phyloP scores from a whole-genome alignment of 495 filamentous ascomycete genomes.

The Chlorociboria aeruginascens region DNA sequence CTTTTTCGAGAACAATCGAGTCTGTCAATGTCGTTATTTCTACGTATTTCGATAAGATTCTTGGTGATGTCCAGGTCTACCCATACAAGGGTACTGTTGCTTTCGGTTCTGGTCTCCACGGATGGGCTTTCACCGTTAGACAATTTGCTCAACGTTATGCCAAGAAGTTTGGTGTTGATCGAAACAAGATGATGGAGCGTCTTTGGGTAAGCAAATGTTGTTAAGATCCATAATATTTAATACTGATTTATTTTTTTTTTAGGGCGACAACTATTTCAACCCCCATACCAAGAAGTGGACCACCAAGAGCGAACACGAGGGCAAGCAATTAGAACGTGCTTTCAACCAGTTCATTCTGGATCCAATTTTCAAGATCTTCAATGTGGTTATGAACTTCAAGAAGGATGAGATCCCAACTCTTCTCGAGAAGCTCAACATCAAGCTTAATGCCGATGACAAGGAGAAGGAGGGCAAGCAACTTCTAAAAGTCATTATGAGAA shows the following conservation, averaged over 20 bases:
- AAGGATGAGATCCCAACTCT: constrained; percentile 80
- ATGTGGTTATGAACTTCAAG: constrained; percentile 94
- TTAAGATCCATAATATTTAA: background rate
- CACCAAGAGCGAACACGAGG: constrained; percentile 66
- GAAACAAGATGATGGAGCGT: constrained; percentile 99
- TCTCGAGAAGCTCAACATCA: constrained; percentile 84
- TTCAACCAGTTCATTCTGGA: constrained; percentile 99
- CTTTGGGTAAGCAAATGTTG: constrained; percentile 62
- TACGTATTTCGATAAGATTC: constrained; percentile 93
- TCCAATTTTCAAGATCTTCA: constrained; percentile 98
- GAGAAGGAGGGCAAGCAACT: constrained; percentile 94
- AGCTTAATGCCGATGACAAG: constrained; percentile 74
- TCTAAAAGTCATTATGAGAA: constrained; percentile 95
- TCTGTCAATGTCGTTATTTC: constrained; percentile 99
- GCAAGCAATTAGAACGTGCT: constrained; percentile 85
- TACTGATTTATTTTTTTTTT: constrained; percentile 27
- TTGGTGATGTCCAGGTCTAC: constrained; percentile 98
- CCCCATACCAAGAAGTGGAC: constrained; percentile 99
- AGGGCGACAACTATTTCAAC: constrained; percentile 98
- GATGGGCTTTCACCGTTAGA: constrained; percentile 98
- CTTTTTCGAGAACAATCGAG: constrained; percentile 98
- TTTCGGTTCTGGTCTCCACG: constrained; percentile 99
- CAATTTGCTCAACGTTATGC: constrained; percentile 95
- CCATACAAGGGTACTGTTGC: constrained; percentile 92
- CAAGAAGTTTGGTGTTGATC: constrained; percentile 99